Evolutionary conservation across 1,284 basidiomycete genomes (phyloP), one percentile per base, ranked within the genome.

Genomic region (Malassezia cuniculi): DNA sequence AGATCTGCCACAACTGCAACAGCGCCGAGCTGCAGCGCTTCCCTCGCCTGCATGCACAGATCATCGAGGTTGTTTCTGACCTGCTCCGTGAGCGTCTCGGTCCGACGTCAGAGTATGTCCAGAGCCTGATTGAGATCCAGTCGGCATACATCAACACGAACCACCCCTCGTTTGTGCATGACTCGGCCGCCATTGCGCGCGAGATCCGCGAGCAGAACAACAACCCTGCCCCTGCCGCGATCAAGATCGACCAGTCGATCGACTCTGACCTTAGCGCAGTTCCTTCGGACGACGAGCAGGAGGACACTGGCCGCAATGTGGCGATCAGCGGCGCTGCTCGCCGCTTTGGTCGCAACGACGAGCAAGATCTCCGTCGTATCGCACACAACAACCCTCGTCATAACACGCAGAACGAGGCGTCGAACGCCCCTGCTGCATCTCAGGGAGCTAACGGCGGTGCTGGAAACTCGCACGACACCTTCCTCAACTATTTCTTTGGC

Each of bases 121-220:
- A 87, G 58, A 89, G 84, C 61, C 73, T 99, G 54, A 95, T 99
- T 60, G 78, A 82, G 55, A 99, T 99, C 41, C 93, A 99, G 70
- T 85, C 86, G 1, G 89, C 93, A 9, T 99, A 99, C 69, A 97
- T 99, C 75, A 99, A 97, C 71, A 94, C 89, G 41, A 93, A 90
- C 68, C 86, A 93, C 62, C 86, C 86, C n/a, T 75, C 64, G 75
- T 90, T 89, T 68, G 79, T 86, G n/a, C 54, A 60, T 18, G 62
- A 64, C 39, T 64, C 60, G 38, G 60, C 60, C 41, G 60, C 57
- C 42, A 64, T 66, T 39, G 60, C 62, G 14, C 49, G 54, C 31
- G 54, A 59, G 44, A 57, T 59, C 36, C 51, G 60, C 16, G 60
- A 62, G 16, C 34, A 50, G 11, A 44, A 44, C 37, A 56, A 52